Conservation (phyloP, 768 basidiomycete species). For the Lyophyllum semitale region DNA sequence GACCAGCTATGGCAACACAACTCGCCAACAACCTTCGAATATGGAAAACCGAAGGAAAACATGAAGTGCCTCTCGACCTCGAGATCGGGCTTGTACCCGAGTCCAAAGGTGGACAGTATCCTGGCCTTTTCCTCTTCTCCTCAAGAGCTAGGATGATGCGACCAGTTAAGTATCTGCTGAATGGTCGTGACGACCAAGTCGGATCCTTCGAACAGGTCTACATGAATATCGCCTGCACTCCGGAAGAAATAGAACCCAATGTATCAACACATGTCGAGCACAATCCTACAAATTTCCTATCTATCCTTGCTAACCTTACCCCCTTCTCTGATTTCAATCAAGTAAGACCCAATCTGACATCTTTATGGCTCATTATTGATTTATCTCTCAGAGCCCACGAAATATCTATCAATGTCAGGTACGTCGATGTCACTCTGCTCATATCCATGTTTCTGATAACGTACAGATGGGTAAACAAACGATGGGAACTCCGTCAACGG, state of each 20-base stretch:
- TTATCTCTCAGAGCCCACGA: slow-evolving; percentile 65
- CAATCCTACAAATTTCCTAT: slow-evolving; percentile 92
- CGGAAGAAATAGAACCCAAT: slow-evolving; percentile 76
- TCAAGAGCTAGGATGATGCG: slow-evolving; percentile 94
- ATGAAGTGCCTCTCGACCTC: slow-evolving; percentile 86
- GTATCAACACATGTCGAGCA: slow-evolving; percentile 93
- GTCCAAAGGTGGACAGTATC: slow-evolving; percentile 93
- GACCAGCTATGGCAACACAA: slow-evolving; percentile 67
- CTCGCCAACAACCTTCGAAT: slow-evolving; percentile 85
- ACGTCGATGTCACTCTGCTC: slow-evolving; percentile 8
- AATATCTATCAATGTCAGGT: slow-evolving; percentile 96
- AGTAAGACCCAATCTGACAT: slow-evolving; percentile 45
- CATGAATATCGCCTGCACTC: slow-evolving; percentile 94
- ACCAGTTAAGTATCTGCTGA: slow-evolving; percentile 88
- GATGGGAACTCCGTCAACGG: slow-evolving; percentile 97
- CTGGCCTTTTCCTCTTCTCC: slow-evolving; percentile 92
- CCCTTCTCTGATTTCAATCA: slow-evolving; percentile 99
- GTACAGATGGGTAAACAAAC: slow-evolving; percentile 98
- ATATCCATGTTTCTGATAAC: not conserved
- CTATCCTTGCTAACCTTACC: slow-evolving; percentile 95
- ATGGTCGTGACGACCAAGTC: slow-evolving; percentile 85
- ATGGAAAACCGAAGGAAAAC: slow-evolving; percentile 90
- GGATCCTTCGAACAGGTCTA: slow-evolving; percentile 99
- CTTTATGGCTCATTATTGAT: slow-evolving; percentile 7
- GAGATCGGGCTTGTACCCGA: slow-evolving; percentile 92